phyloP scores from a whole-genome alignment of 73 alveolate species.

The Blepharisma japonicum region DNA sequence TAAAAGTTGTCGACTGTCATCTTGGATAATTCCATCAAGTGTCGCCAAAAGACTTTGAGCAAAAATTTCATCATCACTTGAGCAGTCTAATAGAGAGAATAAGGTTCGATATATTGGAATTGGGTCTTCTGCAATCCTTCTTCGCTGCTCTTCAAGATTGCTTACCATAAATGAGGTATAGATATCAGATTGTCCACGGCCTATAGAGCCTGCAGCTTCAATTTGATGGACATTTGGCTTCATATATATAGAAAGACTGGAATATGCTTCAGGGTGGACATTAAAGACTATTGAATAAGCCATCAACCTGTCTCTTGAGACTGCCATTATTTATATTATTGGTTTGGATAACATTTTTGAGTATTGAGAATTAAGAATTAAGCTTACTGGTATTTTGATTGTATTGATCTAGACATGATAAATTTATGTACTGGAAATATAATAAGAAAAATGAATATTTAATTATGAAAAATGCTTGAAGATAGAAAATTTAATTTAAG shows the following conservation, averaged over 20 bases:
- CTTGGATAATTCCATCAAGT: background rate
- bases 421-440: too few relatives aligned
- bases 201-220: background rate
- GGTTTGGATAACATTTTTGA: too few relatives aligned
- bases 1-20: background rate
- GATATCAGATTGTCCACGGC: slow-evolving; percentile 4
- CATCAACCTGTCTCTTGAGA: slow-evolving; percentile 20
- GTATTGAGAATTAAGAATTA: too few relatives aligned
- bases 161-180: background rate
- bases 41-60: background rate
- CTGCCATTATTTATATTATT: background rate
- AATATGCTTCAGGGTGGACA: slow-evolving; percentile 10
- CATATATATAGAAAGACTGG: background rate
- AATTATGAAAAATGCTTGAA: too few relatives aligned
- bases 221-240: slow-evolving; percentile 16
- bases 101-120: background rate
- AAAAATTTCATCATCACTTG: background rate
- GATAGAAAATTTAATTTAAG: too few relatives aligned
- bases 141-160: slow-evolving; percentile 12
- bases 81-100: background rate
- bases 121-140: background rate
- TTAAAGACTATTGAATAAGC: slow-evolving; percentile 15
- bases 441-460: too few relatives aligned
- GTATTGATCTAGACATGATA: too few relatives aligned
- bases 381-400: too few relatives aligned